Percentiles rank a stretch among this genome's conserved stretches.
These are phyloP conservation scores for Monilinia laxa DNA, from an alignment of 2,329 filamentous ascomycete species.

Conservation along the genomic window DNA sequence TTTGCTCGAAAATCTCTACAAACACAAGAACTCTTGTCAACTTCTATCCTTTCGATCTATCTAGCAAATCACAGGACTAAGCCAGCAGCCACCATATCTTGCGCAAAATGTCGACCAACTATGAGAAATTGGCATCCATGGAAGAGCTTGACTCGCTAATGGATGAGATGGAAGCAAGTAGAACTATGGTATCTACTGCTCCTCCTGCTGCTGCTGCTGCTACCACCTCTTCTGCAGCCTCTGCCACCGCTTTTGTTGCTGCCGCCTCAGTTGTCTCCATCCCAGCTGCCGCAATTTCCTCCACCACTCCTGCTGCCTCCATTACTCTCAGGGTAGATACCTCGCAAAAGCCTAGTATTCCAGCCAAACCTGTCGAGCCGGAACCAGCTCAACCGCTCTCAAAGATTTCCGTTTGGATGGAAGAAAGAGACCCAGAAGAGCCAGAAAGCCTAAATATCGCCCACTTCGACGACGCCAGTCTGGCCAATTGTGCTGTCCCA, in stretches of 20 bases:
- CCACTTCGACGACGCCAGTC: not conserved
- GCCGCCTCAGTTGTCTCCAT: no score
- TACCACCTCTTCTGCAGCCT: not conserved
- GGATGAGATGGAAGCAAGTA: not conserved
- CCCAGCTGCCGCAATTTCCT: fast-evolving
- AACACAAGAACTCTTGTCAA: not conserved
- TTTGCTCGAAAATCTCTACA: not conserved
- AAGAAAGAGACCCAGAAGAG: not conserved
- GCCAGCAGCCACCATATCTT: not conserved
- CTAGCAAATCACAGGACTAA: not conserved
- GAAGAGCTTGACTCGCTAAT: not conserved
- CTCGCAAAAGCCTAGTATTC: not conserved
- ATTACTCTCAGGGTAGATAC: not conserved
- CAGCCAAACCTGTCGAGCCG: not conserved
- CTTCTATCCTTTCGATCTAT: not conserved
- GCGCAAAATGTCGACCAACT: not conserved
- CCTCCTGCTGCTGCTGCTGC: not conserved
- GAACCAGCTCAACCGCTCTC: not conserved
- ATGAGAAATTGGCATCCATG: not conserved
- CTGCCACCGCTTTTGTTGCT: no score
- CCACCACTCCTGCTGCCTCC: not conserved
- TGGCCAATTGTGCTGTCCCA: not conserved
- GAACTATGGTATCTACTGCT: not conserved
- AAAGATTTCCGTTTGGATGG: not conserved
- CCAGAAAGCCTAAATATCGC: not conserved